These are phyloP conservation scores for Fraxinus latifolia DNA, from an alignment of 305 asterid species.

Conservation along the genomic window DNA sequence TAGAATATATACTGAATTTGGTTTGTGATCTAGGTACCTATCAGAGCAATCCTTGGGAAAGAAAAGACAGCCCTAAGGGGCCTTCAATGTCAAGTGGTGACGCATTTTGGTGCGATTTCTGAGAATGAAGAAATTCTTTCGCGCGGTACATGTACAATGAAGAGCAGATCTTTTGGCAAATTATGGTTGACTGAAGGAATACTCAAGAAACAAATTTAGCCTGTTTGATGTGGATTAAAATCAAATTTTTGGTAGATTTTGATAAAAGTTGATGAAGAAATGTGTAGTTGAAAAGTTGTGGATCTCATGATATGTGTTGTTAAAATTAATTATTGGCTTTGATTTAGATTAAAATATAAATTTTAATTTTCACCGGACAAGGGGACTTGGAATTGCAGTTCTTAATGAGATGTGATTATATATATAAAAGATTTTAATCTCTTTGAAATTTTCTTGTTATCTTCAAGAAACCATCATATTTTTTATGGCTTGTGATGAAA, in stretches of 20 bases:
- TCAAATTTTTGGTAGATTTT: neutral
- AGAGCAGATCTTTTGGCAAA: neutral
- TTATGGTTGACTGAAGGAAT: neutral
- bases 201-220: neutral
- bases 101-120: neutral
- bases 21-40: slow-evolving; percentile 37
- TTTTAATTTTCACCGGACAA: neutral
- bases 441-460: neutral
- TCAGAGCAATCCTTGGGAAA: slow-evolving; percentile 30
- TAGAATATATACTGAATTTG: neutral
- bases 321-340: neutral
- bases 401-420: neutral
- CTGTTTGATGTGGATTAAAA: neutral
- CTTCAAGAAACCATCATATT: neutral
- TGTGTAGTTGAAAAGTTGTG: neutral
- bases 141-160: neutral
- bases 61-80: slow-evolving; percentile 24
- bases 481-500: neutral
- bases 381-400: neutral
- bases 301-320: neutral
- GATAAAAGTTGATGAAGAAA: neutral
- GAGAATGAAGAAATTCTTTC: neutral
- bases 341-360: too few species aligned
- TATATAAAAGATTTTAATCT: neutral
- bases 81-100: slow-evolving; percentile 1